Conservation (phyloP, 2,329 filamentous ascomycete genomes). For the Penicillium aurantiogriseum region DNA sequence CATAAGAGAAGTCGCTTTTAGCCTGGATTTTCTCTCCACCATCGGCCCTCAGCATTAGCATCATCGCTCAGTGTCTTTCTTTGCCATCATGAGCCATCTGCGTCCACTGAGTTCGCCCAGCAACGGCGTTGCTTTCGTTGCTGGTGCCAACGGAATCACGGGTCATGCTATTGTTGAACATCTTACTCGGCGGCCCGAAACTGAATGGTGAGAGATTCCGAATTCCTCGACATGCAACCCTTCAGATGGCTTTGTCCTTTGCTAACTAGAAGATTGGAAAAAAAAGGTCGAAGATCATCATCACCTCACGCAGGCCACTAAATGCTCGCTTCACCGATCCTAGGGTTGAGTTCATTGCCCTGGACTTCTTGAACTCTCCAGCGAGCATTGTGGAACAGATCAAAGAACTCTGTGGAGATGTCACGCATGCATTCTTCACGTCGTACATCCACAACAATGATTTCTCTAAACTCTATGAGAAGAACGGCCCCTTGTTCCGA, state of each 20-base stretch:
- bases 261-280: neutral
- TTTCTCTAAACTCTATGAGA: neutral
- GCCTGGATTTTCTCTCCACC: neutral
- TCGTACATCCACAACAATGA: neutral
- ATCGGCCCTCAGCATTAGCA: neutral
- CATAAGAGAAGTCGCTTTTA: neutral
- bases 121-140: neutral
- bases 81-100: neutral
- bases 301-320: neutral
- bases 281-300: neutral
- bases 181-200: neutral
- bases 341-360: neutral
- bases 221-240: neutral
- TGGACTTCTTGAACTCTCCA: neutral
- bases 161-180: neutral
- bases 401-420: neutral
- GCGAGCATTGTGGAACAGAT: neutral
- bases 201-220: neutral
- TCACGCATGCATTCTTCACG: neutral
- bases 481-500: neutral
- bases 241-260: neutral
- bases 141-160: neutral
- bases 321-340: neutral
- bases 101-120: neutral
- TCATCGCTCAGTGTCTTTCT: neutral